Base-by-base conservation (phyloP, 306 rosid species). In the Begonia masoniana region DNA sequence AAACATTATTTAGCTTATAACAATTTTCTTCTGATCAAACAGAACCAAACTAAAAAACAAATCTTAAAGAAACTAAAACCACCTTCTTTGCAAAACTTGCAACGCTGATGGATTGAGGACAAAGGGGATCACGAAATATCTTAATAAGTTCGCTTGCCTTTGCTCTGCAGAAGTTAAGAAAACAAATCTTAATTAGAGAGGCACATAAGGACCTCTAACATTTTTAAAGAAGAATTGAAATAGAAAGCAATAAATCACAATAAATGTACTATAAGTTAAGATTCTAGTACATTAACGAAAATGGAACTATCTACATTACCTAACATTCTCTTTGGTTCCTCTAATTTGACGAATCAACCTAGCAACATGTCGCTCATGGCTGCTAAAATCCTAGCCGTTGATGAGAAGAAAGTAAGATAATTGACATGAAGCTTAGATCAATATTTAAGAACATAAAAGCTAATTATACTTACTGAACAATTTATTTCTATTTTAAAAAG, bases 31-130 rank as follows among this genome's bases (percentile, higher is more conserved):
- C 39, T 6, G 0, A 31, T 5, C 0, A 5, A 1, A 31, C 1
- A 31, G 39, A 31, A 31, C 8, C 39, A 31, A 31, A 31, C 9
- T 31, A 31, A 31, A 31, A 31, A 1, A 31, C 8, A 31, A 31
- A 31, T 31, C 8, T 9, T 31, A 31, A 31, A 31, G 39, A 31
- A 31, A 31, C 9, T 31, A 3, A 31, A 31, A 31, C 39, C 55
- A 78, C 97, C 95, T 76, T 85, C 64, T 76, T 85, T 39, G 81
- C 85, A 69, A 88, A 85, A 43, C 68, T 71, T 68, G 66, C 84
- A 61, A 59, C n/a, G 65, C 87, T 76, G 70, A 85, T 60, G 57
- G 89, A 17, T 17, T 17, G 19, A 17, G 19, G 19, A 1, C 19
- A 17, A 17, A 17, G 19, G 19, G 19, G 19, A 68, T 65, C 80